Conservation (phyloP, 306 rosid genomes). For the Vachellia collinsii region DNA sequence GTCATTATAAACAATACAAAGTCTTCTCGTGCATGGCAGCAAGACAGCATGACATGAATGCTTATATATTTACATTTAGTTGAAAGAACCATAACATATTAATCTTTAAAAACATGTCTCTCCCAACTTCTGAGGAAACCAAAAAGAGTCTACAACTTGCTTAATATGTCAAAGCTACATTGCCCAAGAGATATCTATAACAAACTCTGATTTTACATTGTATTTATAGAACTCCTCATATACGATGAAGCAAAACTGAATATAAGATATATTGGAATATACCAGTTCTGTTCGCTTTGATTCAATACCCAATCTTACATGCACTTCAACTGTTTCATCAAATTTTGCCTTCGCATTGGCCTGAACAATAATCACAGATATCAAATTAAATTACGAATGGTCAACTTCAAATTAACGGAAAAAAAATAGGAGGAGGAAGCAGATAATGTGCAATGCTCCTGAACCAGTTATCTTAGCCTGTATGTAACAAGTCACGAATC, state of each 20-base stretch:
- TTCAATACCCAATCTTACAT: slow-evolving; percentile 79
- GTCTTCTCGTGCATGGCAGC: slow-evolving; percentile 15
- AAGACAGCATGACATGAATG: neutral
- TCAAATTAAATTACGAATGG: slow-evolving; percentile 33
- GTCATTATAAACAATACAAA: slow-evolving; percentile 10
- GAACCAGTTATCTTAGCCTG: neutral
- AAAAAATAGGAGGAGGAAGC: neutral
- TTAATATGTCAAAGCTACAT: slow-evolving; percentile 20
- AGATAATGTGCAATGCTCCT: slow-evolving; percentile 9
- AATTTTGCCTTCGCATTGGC: slow-evolving; percentile 68
- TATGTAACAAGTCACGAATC: no score
- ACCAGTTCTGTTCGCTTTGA: slow-evolving; percentile 86
- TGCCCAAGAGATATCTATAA: slow-evolving; percentile 2
- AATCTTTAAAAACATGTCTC: neutral
- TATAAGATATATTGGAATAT: slow-evolving; percentile 16
- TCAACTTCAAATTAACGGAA: slow-evolving; percentile 8
- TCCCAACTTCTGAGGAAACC: slow-evolving; percentile 22
- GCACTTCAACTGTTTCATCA: slow-evolving; percentile 96
- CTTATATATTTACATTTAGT: neutral
- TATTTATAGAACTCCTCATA: slow-evolving; percentile 13
- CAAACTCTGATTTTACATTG: slow-evolving; percentile 20
- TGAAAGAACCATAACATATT: neutral
- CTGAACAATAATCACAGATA: slow-evolving; percentile 61
- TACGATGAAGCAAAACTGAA: neutral
- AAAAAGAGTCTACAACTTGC: slow-evolving; percentile 17